Base-by-base conservation (phyloP, 2,329 filamentous ascomycete genomes). In the Dothideomycetes sp. region DNA sequence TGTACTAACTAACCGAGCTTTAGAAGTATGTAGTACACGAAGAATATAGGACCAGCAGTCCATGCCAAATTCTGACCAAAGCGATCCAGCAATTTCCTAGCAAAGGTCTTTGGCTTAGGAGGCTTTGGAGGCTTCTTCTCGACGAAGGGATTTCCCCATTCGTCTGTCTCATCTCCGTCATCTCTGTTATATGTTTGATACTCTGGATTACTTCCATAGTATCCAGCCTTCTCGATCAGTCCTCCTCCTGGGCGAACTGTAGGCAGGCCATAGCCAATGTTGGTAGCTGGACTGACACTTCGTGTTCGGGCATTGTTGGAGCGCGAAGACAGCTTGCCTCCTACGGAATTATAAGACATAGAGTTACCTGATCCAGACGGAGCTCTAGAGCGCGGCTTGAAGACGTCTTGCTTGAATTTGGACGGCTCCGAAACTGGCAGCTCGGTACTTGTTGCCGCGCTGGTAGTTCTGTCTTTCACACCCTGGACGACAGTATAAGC, bases 11-110 rank as follows among this genome's bases (percentile, higher is more conserved):
- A 29, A 2, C 27, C 27, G n/a, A 15, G 30, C 63, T 73, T 76
- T 43, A 80, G 68, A 51, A 89, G 62, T 63, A 78, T 84, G 20
- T 68, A 67, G 68, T 83, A 91, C 57, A 78, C 78, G 11, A 65
- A 49, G 31, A 79, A 58, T 15, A 75, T 76, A 58, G 83, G 72
- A 69, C 73, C 76, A 5, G 68, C 68, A 3, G 87, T 78, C 33
- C 73, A 67, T 63, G 74, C 77, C 13, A 79, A 52, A 31, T 74
- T 79, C 7, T 67, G 71, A 61, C 69, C 70, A 25, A 86, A 61
- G 57, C 89, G 82, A 18, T 68, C 64, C 22, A 65, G 56, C 5
- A 82, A 70, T 4, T 75, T 56, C 1, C 58, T 57, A 3, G 72
- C 56, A 16, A 59, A 64, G 36, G 63, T 57, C 50, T 53, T 51